Evolutionary conservation across 2,329 filamentous ascomycete genomes (phyloP).

Genomic region (Penicillium brasilianum): DNA sequence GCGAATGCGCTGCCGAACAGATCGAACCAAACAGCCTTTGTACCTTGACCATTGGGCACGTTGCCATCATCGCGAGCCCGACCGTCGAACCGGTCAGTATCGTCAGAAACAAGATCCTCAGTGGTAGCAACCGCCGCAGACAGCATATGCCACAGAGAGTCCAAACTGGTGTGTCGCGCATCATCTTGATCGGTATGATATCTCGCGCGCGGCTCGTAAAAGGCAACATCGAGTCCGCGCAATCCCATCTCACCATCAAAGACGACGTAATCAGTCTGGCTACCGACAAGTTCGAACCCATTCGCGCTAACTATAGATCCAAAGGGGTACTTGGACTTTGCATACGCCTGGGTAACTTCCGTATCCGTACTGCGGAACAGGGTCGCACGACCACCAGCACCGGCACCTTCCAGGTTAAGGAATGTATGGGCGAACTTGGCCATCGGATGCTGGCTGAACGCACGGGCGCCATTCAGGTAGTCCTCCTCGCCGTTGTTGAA

Average conservation of each 20-base stretch:
- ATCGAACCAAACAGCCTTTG: conserved; percentile 89
- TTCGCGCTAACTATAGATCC: conserved; percentile 82
- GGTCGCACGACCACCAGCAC: conserved; percentile 84
- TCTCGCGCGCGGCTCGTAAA: conserved; percentile 80
- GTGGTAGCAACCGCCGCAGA: conserved; percentile 79
- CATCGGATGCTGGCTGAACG: conserved; percentile 82
- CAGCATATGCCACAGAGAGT: conserved; percentile 91
- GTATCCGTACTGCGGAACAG: conserved; percentile 88
- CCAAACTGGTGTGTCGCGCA: conserved; percentile 69
- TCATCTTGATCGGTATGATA: conserved; percentile 95
- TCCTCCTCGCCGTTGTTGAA: conserved; percentile 98
- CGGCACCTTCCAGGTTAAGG: conserved; percentile 92
- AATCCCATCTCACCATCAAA: conserved; percentile 79
- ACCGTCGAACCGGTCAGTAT: conserved; percentile 69
- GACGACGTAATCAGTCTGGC: conserved; percentile 87
- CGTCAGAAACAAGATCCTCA: conserved; percentile 70
- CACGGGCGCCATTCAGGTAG: conserved; percentile 82
- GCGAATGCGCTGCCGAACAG: conserved; percentile 81
- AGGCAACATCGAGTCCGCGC: conserved; percentile 88
- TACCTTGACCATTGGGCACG: conserved; percentile 69
- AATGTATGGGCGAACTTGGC: conserved; percentile 83
- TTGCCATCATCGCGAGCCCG: conserved; percentile 62
- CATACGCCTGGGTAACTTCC: conserved; percentile 81
- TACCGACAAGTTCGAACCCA: conserved; percentile 80
- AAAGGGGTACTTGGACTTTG: conserved; percentile 73